Percentiles rank a stretch among this genome's conserved stretches.
phyloP scores from a whole-genome alignment of 352 stramenopile genomes.

The Globisporangium rhizosaccharum region DNA sequence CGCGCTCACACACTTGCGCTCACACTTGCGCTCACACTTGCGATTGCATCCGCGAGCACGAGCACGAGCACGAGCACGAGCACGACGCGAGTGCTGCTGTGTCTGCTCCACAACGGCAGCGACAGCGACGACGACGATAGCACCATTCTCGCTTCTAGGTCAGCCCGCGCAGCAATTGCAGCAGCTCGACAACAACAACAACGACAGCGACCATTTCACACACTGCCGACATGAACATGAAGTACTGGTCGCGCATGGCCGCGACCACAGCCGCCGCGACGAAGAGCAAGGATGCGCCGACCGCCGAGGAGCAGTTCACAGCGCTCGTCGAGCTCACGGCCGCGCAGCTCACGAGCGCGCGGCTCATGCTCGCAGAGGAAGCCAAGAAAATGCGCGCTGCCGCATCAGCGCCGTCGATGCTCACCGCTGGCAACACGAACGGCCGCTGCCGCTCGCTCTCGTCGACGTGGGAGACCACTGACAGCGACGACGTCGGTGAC shows the following conservation, averaged over 20 bases:
- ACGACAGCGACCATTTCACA: conserved; percentile 5
- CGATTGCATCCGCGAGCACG: no score
- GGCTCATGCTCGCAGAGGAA: conserved; percentile 12
- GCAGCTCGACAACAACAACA: neutral
- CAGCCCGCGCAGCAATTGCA: no score
- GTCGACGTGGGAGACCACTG: conserved; percentile 55
- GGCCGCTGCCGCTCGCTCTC: conserved; percentile 50
- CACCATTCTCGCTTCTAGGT: no score
- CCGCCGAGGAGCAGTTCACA: conserved; percentile 12
- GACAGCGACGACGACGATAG: no score
- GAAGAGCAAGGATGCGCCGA: neutral
- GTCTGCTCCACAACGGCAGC: no score
- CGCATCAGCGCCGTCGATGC: conserved; percentile 6
- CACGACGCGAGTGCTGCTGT: no score
- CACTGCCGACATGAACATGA: conserved; percentile 10
- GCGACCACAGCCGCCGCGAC: neutral
- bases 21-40: no score
- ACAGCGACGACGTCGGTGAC: conserved; percentile 32
- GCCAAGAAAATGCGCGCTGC: conserved; percentile 15
- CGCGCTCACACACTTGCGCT: no score
- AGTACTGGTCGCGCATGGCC: conserved; percentile 7
- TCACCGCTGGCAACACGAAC: conserved; percentile 5
- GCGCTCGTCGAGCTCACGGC: conserved; percentile 11
- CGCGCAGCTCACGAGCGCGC: conserved; percentile 6
- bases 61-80: no score